Evolutionary conservation across 805 yeast species (phyloP), one percentile per base, ranked within the genome.

Genomic region (Teunomyces barrocoloradensis): DNA sequence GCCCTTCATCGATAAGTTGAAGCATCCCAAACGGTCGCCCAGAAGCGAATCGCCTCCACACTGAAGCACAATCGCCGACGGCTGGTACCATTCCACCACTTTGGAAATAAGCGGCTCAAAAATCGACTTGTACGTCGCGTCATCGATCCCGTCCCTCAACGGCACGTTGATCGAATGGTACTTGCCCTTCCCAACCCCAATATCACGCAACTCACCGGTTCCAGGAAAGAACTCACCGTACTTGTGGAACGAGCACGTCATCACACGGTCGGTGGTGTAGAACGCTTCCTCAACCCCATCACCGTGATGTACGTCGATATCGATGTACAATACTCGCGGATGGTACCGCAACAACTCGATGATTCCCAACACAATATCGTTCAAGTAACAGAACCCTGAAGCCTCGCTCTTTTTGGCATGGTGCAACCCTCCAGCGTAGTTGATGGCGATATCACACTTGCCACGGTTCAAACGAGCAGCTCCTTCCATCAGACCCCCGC

Each of bases 31-130:
- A 57, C 96, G 80, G 73, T 94, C 99, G 36, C 97, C 96, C 35
- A 96, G 89, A 44, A 94, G 75, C 1, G 98, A 91, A 65, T 94
- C 99, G 25, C 97, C 99, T 42, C 99, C 99, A 73, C 97, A 90
- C 69, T 94, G 99, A 54, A 91, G 80, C n/a, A 94, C 97, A 51
- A 94, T 86, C 0, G 96, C 97, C 6, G 95, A 82, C 1, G 99
- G 99, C 67, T 88, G 96, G 69, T 87, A 94, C 87, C 89, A 84
- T 54, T 84, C 89, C 74, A 84, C 79, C 53, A 84, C 79, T 49
- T 84, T 81, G 38, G 82, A 77, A 53, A 95, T 87, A 36, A 90
- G 79, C 2, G 97, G 98, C 65, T 90, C 97, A 57, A 95, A 84
- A 42, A 94, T 80, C 13, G 94, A 83, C 69, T 84, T 87, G 64